Evolutionary conservation across 1,139 yeast genomes (phyloP), one percentile per base, ranked within the genome.

Genomic region (Kodamaea anthophila): DNA sequence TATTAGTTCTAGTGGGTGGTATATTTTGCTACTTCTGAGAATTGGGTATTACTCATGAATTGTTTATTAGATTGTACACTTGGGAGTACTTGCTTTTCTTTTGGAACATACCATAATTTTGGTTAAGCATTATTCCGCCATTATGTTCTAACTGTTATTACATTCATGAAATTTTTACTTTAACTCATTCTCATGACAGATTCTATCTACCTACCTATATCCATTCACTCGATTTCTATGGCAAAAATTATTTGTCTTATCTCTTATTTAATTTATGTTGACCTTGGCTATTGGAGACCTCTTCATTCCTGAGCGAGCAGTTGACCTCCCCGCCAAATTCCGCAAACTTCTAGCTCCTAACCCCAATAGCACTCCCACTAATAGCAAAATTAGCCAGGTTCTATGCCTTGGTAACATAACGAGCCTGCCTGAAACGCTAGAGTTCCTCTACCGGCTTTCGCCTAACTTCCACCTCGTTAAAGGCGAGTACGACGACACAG

Each of bases 201-300:
- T 5, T 11, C 14, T n/a, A 21, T 5, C 13, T 10, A 6, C 16
- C 19, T 11, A n/a, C 15, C n/a, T 12, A 16, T 24, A 13, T 16
- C 10, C 10, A 5, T 11, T 24, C 15, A 14, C 11, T 23, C 14
- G 5, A 22, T 13, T 11, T 15, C 10, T n/a, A n/a, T n/a, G n/a
- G 10, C 22, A 20, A 20, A 20, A 7, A 22, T 16, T 9, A 9
- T 16, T 6, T 9, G 15, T 14, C 18, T n/a, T 10, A 14, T 14
- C n/a, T 13, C 26, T 14, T n/a, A 10, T 14, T 12, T 11, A 11
- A 28, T n/a, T 18, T 5, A 87, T 87, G 96, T 65, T 91, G 30
- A 73, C 91, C n/a, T 67, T 91, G 28, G 93, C 94, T 6, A 74
- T 88, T 41, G 95, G 96, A 7, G 97, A 91, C 51, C 65, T 91